These are phyloP conservation scores for Populus euphratica DNA, from an alignment of 345 rosid genomes.

Conservation along the genomic window DNA sequence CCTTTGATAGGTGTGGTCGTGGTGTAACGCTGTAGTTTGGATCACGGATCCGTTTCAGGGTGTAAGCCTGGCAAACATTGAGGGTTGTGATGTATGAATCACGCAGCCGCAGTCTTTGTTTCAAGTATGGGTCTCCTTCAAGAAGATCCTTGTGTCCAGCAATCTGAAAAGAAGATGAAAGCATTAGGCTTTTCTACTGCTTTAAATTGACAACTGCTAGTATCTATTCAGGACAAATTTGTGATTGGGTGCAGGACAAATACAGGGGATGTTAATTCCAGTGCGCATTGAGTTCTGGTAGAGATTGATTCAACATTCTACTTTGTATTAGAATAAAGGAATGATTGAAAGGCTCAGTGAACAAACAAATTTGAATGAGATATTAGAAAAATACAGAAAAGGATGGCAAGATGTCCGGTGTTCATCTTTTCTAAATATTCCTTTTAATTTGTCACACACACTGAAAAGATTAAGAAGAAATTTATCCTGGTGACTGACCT, in stretches of 20 bases:
- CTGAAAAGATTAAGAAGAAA: not conserved
- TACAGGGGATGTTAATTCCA: not conserved
- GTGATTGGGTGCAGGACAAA: not conserved
- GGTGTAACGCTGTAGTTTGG: conserved; percentile 64
- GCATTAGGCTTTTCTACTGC: conserved; percentile 10
- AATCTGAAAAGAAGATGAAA: conserved; percentile 39
- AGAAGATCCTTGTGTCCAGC: conserved; percentile 96
- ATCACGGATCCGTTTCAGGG: conserved; percentile 86
- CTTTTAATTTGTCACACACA: not conserved
- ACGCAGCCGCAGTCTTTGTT: conserved; percentile 87
- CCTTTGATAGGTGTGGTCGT: conserved; percentile 82
- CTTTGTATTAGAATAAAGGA: not conserved
- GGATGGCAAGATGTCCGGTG: not conserved
- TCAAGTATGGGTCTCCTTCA: conserved; percentile 93
- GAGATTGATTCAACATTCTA: not conserved
- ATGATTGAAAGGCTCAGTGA: not conserved
- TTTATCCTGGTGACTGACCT: conserved; percentile 42
- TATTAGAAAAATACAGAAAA: not conserved
- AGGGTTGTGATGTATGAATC: conserved; percentile 96
- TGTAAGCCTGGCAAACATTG: conserved; percentile 91
- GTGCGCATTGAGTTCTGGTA: not conserved
- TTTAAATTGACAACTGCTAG: not conserved
- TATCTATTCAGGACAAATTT: not conserved
- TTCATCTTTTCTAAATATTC: not conserved
- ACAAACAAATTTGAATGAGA: not conserved